Conservation (phyloP, 2,329 filamentous ascomycete species). For the Aureobasidium sp. region DNA sequence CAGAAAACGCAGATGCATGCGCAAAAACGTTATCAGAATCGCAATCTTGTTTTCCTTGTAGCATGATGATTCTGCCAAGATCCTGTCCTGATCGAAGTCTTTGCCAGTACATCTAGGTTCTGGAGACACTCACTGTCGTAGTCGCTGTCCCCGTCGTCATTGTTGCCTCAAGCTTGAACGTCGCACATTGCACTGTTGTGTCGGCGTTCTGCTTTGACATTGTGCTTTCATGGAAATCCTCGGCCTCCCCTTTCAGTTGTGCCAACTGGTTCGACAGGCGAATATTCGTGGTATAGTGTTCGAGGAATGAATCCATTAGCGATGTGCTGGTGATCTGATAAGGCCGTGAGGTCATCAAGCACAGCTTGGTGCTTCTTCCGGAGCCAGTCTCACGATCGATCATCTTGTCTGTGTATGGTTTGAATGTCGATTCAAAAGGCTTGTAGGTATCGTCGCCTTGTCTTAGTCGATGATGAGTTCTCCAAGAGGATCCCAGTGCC, state of each 20-base stretch:
- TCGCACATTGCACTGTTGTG: background rate
- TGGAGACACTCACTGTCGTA: background rate
- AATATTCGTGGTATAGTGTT: background rate
- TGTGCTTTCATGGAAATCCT: background rate
- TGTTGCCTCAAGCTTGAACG: background rate
- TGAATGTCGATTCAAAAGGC: conserved; percentile 2
- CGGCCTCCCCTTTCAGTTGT: background rate
- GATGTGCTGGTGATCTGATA: background rate
- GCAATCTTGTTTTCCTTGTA: background rate
- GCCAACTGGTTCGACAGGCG: background rate
- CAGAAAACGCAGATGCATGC: background rate
- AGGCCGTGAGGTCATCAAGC: conserved; percentile 5
- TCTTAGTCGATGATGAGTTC: background rate
- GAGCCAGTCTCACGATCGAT: background rate
- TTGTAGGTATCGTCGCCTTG: background rate
- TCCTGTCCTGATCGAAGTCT: background rate
- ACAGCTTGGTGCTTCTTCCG: background rate
- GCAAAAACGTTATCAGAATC: background rate
- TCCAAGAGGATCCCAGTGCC: background rate
- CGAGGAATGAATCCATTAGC: conserved; percentile 4
- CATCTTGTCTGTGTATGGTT: background rate
- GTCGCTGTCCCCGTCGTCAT: background rate
- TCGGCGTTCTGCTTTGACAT: background rate
- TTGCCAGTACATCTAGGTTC: background rate
- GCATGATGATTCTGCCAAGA: background rate